A percentile compares a stretch with the other conserved stretches of the same genome.
Conservation (phyloP, 139 green algal species). For the Marvania coccoides region DNA sequence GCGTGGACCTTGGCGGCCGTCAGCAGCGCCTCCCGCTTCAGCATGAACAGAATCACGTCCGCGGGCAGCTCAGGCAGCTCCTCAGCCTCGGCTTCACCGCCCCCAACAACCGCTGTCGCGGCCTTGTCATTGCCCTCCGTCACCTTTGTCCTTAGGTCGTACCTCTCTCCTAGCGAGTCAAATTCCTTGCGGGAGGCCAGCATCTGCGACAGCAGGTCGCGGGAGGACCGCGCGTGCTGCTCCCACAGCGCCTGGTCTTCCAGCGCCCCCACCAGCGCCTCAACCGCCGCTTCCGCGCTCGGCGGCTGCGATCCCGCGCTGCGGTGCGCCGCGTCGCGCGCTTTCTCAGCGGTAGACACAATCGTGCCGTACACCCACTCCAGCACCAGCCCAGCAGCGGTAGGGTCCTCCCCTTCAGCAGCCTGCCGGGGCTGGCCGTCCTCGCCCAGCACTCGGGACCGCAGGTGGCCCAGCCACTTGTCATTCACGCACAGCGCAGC, state of each 20-base stretch:
- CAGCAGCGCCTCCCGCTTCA: conserved; percentile 66
- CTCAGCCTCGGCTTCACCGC: conserved; percentile 4
- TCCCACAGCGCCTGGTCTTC: conserved; percentile 59
- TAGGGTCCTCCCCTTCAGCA: conserved; percentile 46
- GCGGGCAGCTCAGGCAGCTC: conserved; percentile 40
- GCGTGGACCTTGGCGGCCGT: conserved; percentile 74
- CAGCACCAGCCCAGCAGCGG: conserved; percentile 64
- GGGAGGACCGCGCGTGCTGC: conserved; percentile 32
- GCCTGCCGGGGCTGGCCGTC: conserved; percentile 70
- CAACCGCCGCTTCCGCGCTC: conserved; percentile 11
- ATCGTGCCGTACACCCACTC: conserved; percentile 87
- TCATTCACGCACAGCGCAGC: conserved; percentile 55
- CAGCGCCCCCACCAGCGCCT: conserved; percentile 32
- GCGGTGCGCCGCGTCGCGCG: conserved; percentile 65
- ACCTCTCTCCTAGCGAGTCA: conserved; percentile 37
- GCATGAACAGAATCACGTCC: conserved; percentile 52
- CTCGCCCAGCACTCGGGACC: conserved; percentile 67
- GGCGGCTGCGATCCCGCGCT: conserved; percentile 29
- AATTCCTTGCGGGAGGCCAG: conserved; percentile 51
- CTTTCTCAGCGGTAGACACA: conserved; percentile 82
- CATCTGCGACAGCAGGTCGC: conserved; percentile 64
- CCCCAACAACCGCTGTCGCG: conserved; percentile 3
- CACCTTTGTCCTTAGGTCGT: conserved; percentile 30
- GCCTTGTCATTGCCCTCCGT: neutral
- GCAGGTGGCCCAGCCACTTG: conserved; percentile 73